phyloP scores from a whole-genome alignment of 768 basidiomycete genomes.

The Suillus subalutaceus region DNA sequence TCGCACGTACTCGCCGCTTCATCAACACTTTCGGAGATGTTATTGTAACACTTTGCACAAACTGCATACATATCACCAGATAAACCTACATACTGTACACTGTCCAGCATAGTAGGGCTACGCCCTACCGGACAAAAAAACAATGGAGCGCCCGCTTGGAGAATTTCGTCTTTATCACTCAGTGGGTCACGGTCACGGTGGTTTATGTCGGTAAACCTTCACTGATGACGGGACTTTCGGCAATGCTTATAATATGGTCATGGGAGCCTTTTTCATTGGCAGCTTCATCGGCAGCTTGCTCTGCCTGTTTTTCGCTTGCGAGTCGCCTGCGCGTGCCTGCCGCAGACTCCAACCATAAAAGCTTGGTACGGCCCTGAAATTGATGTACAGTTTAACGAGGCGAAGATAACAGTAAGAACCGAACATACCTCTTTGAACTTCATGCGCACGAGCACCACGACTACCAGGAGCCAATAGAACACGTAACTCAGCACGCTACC shows the following conservation, averaged over 20 bases:
- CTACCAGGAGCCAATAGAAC: slow-evolving; percentile 89
- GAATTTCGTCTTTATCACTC: neutral
- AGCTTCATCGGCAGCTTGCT: slow-evolving; percentile 31
- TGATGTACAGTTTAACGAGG: too few relatives aligned
- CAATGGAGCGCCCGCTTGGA: neutral
- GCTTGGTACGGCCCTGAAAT: slow-evolving; percentile 58
- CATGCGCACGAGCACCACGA: slow-evolving; percentile 64
- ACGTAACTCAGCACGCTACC: slow-evolving; percentile 87
- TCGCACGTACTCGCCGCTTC: too few relatives aligned
- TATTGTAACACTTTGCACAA: too few relatives aligned
- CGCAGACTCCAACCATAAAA: slow-evolving; percentile 60
- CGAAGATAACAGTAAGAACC: neutral
- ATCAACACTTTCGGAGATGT: too few relatives aligned
- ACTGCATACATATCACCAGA: too few relatives aligned
- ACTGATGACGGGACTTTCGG: neutral
- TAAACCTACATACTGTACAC: too few relatives aligned
- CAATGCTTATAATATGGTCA: neutral
- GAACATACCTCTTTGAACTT: slow-evolving; percentile 60
- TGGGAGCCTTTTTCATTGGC: slow-evolving; percentile 29
- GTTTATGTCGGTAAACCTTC: neutral
- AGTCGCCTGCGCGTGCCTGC: slow-evolving; percentile 41
- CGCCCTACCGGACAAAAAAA: too few relatives aligned
- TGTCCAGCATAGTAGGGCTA: too few relatives aligned
- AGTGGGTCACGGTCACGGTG: too few relatives aligned
- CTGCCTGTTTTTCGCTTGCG: slow-evolving; percentile 24